phyloP scores from a whole-genome alignment of 1,284 basidiomycete genomes.

The Tetrapyrgos nigripes region DNA sequence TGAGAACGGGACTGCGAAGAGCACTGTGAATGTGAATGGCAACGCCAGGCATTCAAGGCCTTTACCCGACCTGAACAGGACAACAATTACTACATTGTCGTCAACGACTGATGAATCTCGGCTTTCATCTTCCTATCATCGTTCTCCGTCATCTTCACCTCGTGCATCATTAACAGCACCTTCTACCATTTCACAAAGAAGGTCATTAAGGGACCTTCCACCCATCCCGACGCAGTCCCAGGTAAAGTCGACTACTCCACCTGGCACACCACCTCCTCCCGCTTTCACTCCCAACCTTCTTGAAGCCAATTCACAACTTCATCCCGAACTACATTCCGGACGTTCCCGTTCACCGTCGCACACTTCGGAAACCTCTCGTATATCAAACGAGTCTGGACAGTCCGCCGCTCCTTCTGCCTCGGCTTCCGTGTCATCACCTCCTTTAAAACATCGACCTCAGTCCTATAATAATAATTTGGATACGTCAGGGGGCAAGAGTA shows the following conservation, averaged over 20 bases:
- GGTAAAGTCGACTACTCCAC: conserved; percentile 7
- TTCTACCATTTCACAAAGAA: conserved; percentile 9
- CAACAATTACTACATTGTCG: conserved; percentile 9
- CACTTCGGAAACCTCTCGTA: conserved; percentile 26
- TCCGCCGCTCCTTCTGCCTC: conserved; percentile 23
- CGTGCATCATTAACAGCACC: neutral
- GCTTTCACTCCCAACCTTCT: conserved; percentile 16
- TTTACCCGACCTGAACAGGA: conserved; percentile 2
- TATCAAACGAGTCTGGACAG: neutral
- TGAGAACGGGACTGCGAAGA: neutral
- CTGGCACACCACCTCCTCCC: conserved; percentile 13
- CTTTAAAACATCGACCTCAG: conserved; percentile 21
- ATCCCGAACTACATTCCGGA: neutral
- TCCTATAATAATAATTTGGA: conserved; percentile 43
- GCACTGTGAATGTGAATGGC: neutral
- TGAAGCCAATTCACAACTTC: conserved; percentile 23
- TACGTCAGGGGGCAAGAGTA: conserved; percentile 42
- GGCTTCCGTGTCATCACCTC: conserved; percentile 31
- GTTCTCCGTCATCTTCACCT: conserved; percentile 6
- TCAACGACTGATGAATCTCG: neutral
- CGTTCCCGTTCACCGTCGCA: conserved; percentile 13
- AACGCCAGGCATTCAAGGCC: neutral
- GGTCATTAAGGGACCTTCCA: conserved; percentile 13
- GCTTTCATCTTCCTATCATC: conserved; percentile 1
- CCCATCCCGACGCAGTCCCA: conserved; percentile 11